Evolutionary conservation across 495 filamentous ascomycete genomes (phyloP).

Genomic region (Penicillium riverlandense): DNA sequence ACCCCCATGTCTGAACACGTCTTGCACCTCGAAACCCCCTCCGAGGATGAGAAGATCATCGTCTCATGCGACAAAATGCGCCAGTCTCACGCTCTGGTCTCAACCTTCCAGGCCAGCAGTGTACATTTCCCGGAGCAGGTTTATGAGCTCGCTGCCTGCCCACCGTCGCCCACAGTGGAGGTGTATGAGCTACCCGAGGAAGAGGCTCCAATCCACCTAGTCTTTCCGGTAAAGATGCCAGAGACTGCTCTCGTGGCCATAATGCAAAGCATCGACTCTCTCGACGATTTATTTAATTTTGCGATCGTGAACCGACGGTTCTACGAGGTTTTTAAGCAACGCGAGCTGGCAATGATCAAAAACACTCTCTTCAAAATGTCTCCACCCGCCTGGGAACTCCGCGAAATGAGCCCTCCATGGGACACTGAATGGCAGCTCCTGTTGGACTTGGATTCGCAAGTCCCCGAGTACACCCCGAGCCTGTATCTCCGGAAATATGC

Average conservation of each 20-base stretch:
- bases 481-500: constrained; percentile 50
- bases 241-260: constrained; percentile 45
- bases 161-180: constrained; percentile 16
- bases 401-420: constrained; percentile 55
- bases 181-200: constrained; percentile 5
- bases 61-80: constrained; percentile 13
- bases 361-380: constrained; percentile 49
- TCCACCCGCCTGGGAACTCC: constrained; percentile 59
- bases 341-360: constrained; percentile 51
- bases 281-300: constrained; percentile 52
- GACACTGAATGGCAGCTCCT: constrained; percentile 34
- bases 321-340: constrained; percentile 53
- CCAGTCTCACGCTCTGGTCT: constrained; percentile 5
- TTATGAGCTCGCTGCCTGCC: constrained; percentile 33
- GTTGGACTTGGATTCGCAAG: constrained; percentile 37
- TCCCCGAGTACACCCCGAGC: constrained; percentile 50
- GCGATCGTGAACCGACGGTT: constrained; percentile 51
- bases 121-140: constrained; percentile 16
- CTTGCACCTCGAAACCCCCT: neutral
- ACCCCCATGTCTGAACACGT: too few species aligned
- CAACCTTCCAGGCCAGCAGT: constrained; percentile 14
- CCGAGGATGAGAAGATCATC: constrained; percentile 18
- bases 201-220: neutral
- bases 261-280: constrained; percentile 39
- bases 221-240: constrained; percentile 35